Percentiles rank a stretch among this genome's conserved stretches.
phyloP scores from a whole-genome alignment of 805 yeast genomes.

The Candida adriatica region DNA sequence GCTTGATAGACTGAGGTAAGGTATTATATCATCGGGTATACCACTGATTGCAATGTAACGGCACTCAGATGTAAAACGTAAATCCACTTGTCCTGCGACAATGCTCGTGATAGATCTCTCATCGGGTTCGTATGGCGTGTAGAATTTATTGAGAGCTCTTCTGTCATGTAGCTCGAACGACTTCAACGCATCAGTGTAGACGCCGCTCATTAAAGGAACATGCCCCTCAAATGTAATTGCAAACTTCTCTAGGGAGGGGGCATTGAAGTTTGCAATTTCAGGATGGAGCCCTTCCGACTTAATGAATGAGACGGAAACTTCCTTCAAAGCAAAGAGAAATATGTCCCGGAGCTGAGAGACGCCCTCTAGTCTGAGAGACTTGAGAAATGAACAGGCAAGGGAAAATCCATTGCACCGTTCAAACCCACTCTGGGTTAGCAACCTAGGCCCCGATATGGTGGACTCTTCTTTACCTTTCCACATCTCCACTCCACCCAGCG shows the following conservation, averaged over 20 bases:
- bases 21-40: conserved; percentile 4
- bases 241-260: conserved; percentile 1
- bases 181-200: conserved; percentile 1
- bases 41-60: conserved; percentile 3
- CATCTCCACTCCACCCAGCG: conserved; percentile 1
- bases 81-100: conserved; percentile 2
- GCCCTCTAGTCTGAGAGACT: not conserved
- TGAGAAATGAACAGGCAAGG: no score
- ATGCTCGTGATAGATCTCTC: conserved; percentile 1
- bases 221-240: conserved; percentile 3
- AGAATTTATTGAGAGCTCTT: conserved; percentile 1
- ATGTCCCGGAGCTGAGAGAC: not conserved
- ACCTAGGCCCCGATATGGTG: not conserved
- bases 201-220: conserved; percentile 3
- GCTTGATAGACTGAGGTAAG: not conserved
- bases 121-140: conserved; percentile 4
- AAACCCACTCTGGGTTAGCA: not conserved
- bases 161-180: conserved; percentile 4
- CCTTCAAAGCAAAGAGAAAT: not conserved
- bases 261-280: conserved; percentile 1
- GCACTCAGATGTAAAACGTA: conserved; percentile 2
- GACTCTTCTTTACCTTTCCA: conserved; percentile 3
- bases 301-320: not conserved
- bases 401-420: not conserved
- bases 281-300: not conserved